Base-by-base conservation (phyloP, 257 asterid species). In the Capsicum rhomboideum region DNA sequence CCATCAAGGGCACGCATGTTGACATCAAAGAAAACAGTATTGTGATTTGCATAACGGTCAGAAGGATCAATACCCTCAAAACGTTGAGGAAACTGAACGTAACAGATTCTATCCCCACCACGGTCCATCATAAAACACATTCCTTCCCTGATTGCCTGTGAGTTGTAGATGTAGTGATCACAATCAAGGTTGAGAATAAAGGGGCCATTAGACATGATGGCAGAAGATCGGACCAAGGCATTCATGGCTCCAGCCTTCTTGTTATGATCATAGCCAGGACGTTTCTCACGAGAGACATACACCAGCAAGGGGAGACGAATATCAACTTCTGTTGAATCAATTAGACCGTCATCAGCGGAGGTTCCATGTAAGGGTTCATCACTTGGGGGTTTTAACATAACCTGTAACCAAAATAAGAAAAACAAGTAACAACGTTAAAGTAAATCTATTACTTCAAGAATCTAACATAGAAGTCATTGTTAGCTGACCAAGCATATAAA, bases 191-290 rank as follows among this genome's bases (percentile, higher is more conserved):
- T 94, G 59, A 94, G 93, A 74, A 94, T 94, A 85, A 94, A 94
- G 49, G 98, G 97, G 12, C 98, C 98, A 46, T 94, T 94, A 49
- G 98, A 94, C 98, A 93, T 92, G 84, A 94, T 90, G 58, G 98
- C 98, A 2, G 98, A 93, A 83, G 97, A 95, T 40, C 98, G 91
- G 86, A 94, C 98, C 86, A 94, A 83, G 10, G 97, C 97, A 79
- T 94, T 94, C 98, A 94, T 93, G 54, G 98, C 98, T 31, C 98
- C 98, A 26, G 98, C 98, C 89, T 94, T 94, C 85, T 94, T 94
- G 86, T 94, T 94, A 90, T 94, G 98, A 87, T 94, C 98, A 74
- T 94, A 94, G 6, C 97, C 97, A 0, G 98, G 97, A 20, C 98
- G 94, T 83, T 94, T 94, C 82, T 94, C 97, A 52, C 97, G 97